phyloP scores from a whole-genome alignment of 441 rosid species.

The Biscutella auriculata region DNA sequence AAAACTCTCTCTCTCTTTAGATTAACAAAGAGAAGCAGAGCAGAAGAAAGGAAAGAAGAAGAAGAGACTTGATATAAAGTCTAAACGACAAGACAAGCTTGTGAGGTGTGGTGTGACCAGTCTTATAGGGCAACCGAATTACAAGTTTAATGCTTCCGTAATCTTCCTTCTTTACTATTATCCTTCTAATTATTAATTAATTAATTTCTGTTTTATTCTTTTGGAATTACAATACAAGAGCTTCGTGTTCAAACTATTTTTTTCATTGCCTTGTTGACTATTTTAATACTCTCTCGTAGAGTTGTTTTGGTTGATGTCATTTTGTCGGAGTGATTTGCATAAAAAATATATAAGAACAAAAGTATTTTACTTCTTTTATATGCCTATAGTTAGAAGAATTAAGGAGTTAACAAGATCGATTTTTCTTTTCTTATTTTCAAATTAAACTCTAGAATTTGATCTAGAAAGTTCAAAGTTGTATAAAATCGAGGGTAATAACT shows the following conservation, averaged over 20 bases:
- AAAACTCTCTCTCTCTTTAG: neutral
- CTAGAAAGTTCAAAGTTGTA: neutral
- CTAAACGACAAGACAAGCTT: constrained; percentile 19
- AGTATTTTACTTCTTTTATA: neutral
- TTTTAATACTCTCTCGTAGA: constrained; percentile 8
- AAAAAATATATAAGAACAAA: neutral
- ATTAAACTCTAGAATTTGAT: neutral
- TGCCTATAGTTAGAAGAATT: neutral
- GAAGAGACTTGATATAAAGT: constrained; percentile 11
- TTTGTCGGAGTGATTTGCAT: constrained; percentile 9
- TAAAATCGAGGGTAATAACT: constrained; percentile 18
- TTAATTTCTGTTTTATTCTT: neutral
- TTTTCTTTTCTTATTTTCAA: neutral
- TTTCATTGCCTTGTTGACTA: constrained; percentile 12
- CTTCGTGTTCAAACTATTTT: constrained; percentile 12
- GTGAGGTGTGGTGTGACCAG: constrained; percentile 17
- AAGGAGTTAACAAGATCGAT: neutral
- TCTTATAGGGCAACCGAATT: constrained; percentile 16
- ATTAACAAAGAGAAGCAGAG: neutral
- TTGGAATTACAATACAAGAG: constrained; percentile 6
- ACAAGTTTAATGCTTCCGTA: constrained; percentile 13
- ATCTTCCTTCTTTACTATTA: neutral
- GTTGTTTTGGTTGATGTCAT: constrained; percentile 19
- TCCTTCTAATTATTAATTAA: neutral
- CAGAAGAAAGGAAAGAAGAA: neutral